Base-by-base conservation (phyloP, 805 yeast species). In the Schwanniomyces occidentalis region DNA sequence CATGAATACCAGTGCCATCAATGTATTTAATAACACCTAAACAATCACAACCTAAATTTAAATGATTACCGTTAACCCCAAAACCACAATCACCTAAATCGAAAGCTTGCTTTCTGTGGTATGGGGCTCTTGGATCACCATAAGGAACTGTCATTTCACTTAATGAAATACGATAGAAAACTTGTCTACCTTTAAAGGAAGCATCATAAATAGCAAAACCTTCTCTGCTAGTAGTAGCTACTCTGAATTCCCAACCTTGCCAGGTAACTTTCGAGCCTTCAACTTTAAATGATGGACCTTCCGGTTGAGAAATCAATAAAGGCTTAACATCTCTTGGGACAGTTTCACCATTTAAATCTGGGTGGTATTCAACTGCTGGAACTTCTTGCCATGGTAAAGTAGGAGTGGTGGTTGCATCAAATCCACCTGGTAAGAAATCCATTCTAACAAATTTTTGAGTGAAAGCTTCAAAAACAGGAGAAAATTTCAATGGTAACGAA, bases 141-240 rank as follows among this genome's bases (percentile, higher is more conserved):
- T 85, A 85, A 21, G 93, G 93, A 44, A 85, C 95, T 25, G 91
- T 84, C 95, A 85, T 85, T 63, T 85, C 95, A 36, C 85, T 77
- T 48, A 84, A 63, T 2, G 89, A 73, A 30, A 83, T 59, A 65
- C 93, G 73, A 73, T 85, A 84, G 54, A 84, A 75, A 27, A 79
- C 64, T 31, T 84, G 81, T 63, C 93, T 78, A 33, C 90, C 91
- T 59, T 83, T 82, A 69, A 82, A 85, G 53, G 66, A 67, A 34
- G 78, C 80, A 47, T 85, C 85, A 58, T 85, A 84, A 21, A 85
- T 46, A 20, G 82, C 91, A 48, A 82, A 71, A 46, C 95, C 95
- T 64, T 85, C 95, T 69, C 95, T 79, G 33, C 76, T 79, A 50
- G 80, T 79, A 32, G 85, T 67, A 34, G 78, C 72, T 27, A 78